Evolutionary conservation across 768 basidiomycete species (phyloP).

Genomic region (Mycena galopus): DNA sequence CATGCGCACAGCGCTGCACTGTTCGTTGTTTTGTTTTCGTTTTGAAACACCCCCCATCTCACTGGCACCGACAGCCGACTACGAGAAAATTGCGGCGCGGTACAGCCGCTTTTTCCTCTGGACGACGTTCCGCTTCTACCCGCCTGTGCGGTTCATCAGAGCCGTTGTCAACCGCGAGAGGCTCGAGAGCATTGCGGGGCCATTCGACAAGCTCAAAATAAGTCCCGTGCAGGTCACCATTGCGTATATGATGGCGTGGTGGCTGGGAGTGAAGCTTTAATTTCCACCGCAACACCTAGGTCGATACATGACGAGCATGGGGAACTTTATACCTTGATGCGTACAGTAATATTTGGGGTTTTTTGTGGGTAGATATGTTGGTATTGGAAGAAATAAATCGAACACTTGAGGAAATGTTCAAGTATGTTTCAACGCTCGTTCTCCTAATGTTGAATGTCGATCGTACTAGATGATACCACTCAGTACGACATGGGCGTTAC

Average conservation of each 20-base stretch:
- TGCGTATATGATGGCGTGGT: conserved; percentile 31
- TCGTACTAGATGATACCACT: background rate
- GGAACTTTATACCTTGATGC: no score
- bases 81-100: conserved; percentile 71
- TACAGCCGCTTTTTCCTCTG: conserved; percentile 81
- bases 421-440: conserved; percentile 9
- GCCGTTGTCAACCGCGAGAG: conserved; percentile 15
- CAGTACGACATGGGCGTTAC: background rate
- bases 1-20: conserved; percentile 67
- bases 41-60: background rate
- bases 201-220: conserved; percentile 29
- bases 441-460: background rate
- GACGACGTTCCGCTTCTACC: conserved; percentile 74
- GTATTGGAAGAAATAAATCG: no score
- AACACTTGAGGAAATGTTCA: no score
- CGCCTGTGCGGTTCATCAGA: conserved; percentile 51
- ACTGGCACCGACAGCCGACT: conserved; percentile 62
- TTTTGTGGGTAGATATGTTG: no score
- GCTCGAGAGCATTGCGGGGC: conserved; percentile 34
- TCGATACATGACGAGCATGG: no score
- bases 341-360: no score
- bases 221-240: conserved; percentile 27
- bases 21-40: conserved; percentile 52
- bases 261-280: conserved; percentile 27
- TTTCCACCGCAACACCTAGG: no score